Evolutionary conservation across 2,329 filamentous ascomycete species (phyloP), one percentile per base, ranked within the genome.

Genomic region (Xylariaceae sp.): DNA sequence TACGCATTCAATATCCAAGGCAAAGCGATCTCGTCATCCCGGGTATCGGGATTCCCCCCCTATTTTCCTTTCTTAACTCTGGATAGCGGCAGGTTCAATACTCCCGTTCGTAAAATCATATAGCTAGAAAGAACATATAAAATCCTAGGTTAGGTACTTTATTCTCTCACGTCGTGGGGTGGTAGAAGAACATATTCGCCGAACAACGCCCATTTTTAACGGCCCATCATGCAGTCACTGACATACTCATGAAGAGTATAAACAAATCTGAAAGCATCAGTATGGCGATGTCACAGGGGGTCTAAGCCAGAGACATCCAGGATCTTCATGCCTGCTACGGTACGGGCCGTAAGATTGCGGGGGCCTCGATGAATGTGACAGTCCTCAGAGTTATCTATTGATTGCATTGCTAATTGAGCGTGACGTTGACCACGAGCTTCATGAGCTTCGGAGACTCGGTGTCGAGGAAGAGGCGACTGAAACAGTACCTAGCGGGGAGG

Each of bases 361-460:
- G 65, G 2, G 74, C 75, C 57, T 73, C 74, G 29, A 63, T 62
- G n/a, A 75, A 39, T n/a, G 75, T 75, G 46, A 76, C 61, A 46
- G 68, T 65, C 7, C 73, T 75, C 59, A 74, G 64, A 65, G 19
- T 19, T 19, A 19, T 19, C 19, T 19, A 19, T 19, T 78, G 78
- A 11, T 74, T 74, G 61, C 76, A 78, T 41, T 68, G 65, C 40
- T 61, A 55, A 64, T 78, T 79, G 47, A 79, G 64, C 6, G 64
- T 60, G 32, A 53, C 56, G 58, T 79, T 69, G 39, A 70, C 66
- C 41, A 68, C 75, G 58, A 78, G 64, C 2, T 63, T 62, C 47
- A 65, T 63, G 43, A 72, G 61, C 58, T 73, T 72, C 37, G 64
- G 66, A 47, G 70, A 67, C 47, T 74, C 71, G 19, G 64, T 66